Percentiles rank a stretch among this genome's conserved stretches.
phyloP scores from a whole-genome alignment of 1,284 basidiomycete species.

The Boletellus dicymbophilus region DNA sequence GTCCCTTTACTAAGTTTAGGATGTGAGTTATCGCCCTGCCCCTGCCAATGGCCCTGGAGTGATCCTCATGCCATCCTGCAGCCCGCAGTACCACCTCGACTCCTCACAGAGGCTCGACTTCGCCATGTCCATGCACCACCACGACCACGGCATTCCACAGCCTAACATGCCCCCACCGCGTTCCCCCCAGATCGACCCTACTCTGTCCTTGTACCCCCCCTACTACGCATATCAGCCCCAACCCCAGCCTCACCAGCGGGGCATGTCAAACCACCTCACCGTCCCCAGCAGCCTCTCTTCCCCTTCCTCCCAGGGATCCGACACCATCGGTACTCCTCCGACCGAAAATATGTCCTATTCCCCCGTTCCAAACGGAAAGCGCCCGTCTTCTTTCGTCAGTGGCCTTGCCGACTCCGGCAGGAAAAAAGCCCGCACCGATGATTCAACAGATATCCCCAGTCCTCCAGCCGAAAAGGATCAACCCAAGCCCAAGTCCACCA shows the following conservation, averaged over 20 bases:
- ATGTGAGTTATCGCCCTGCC: too few species aligned
- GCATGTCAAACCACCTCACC: conserved; percentile 47
- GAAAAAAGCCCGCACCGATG: conserved; percentile 64
- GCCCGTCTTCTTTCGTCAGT: conserved; percentile 52
- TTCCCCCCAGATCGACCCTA: conserved; percentile 63
- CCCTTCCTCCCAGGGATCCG: conserved; percentile 76
- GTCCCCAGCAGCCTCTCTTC: conserved; percentile 52
- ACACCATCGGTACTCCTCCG: conserved; percentile 71
- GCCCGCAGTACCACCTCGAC: conserved; percentile 25
- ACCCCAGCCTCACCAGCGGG: conserved; percentile 40
- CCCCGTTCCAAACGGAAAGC: conserved; percentile 62
- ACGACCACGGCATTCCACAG: conserved; percentile 38
- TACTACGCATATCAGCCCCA: conserved; percentile 54
- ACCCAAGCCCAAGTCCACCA: conserved; percentile 79
- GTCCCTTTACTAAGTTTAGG: too few species aligned
- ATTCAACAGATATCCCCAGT: conserved; percentile 47
- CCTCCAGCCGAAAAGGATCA: conserved; percentile 64
- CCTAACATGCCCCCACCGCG: conserved; percentile 55
- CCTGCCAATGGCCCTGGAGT: too few species aligned
- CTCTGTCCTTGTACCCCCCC: conserved; percentile 60
- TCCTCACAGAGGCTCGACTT: conserved; percentile 12
- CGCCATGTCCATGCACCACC: conserved; percentile 40
- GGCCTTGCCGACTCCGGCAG: conserved; percentile 43
- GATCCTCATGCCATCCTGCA: conserved; percentile 20
- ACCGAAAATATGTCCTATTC: conserved; percentile 57